phyloP scores from a whole-genome alignment of 2,329 filamentous ascomycete species.

The Colletotrichum kahawae region DNA sequence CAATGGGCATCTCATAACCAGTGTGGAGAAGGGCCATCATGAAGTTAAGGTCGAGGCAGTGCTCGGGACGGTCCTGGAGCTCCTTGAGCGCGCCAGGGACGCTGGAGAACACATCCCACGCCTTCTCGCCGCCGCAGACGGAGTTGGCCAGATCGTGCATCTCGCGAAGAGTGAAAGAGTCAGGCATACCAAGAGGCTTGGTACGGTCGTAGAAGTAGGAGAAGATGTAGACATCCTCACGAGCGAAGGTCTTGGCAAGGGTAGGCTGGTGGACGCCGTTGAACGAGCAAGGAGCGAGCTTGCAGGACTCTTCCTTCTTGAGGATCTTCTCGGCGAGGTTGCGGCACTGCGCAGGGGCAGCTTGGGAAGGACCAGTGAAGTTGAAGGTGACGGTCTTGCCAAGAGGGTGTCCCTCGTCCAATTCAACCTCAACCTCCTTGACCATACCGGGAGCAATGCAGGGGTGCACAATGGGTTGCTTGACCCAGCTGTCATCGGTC shows the following conservation, averaged over 20 bases:
- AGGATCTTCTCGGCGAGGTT: constrained; percentile 89
- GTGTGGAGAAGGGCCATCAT: constrained; percentile 93
- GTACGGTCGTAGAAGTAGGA: constrained; percentile 98
- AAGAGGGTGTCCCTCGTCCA: constrained; percentile 70
- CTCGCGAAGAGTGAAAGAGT: constrained; percentile 91
- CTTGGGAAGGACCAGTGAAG: constrained; percentile 82
- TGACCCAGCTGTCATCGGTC: constrained; percentile 69
- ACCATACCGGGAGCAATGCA: constrained; percentile 85
- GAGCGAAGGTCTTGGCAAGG: constrained; percentile 87
- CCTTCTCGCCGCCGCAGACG: constrained; percentile 79
- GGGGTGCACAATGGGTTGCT: constrained; percentile 77
- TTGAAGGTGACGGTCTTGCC: constrained; percentile 72
- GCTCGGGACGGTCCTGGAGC: constrained; percentile 82
- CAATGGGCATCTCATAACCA: constrained; percentile 97
- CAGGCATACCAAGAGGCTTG: constrained; percentile 94
- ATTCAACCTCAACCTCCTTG: constrained; percentile 74
- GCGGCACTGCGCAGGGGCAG: constrained; percentile 86
- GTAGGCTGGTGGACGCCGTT: constrained; percentile 95
- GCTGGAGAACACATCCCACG: constrained; percentile 81
- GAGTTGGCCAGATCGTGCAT: constrained; percentile 83
- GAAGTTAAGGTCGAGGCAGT: constrained; percentile 94
- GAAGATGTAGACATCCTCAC: constrained; percentile 94
- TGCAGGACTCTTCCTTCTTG: constrained; percentile 83
- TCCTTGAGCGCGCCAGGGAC: constrained; percentile 82
- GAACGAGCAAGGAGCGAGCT: constrained; percentile 93